These are phyloP conservation scores for Juglanconis sp. DNA, from an alignment of 2,329 filamentous ascomycete species.

Conservation along the genomic window DNA sequence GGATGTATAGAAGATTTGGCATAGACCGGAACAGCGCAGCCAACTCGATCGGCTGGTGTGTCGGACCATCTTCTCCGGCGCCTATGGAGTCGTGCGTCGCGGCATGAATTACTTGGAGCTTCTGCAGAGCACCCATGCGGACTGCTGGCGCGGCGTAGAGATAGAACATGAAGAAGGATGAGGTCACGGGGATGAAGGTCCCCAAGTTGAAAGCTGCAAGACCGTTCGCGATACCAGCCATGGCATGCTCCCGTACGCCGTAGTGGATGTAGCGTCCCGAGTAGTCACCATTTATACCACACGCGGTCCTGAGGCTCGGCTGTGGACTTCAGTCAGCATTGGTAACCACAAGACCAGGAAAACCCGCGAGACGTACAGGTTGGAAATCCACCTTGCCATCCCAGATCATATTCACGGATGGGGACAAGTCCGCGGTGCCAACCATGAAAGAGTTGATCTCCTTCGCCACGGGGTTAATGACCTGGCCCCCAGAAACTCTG, in stretches of 20 bases:
- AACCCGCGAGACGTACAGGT: constrained; percentile 31
- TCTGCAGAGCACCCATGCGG: constrained; percentile 50
- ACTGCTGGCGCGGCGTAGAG: constrained; percentile 46
- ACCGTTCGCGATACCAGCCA: constrained; percentile 56
- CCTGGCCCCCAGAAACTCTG: constrained; percentile 43
- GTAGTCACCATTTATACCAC: constrained; percentile 41
- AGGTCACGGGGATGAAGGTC: constrained; percentile 53
- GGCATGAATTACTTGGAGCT: constrained; percentile 47
- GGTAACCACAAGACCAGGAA: background rate
- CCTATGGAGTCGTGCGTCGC: constrained; percentile 54
- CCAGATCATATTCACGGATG: constrained; percentile 49
- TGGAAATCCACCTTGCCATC: constrained; percentile 49
- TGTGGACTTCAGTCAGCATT: background rate
- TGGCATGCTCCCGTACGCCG: constrained; percentile 60
- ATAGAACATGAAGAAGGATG: constrained; percentile 58
- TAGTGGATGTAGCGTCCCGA: constrained; percentile 57
- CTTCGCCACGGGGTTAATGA: constrained; percentile 45
- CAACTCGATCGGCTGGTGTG: constrained; percentile 53
- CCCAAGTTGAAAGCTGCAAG: constrained; percentile 51
- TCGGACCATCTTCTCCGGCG: constrained; percentile 53
- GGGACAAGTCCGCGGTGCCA: constrained; percentile 44
- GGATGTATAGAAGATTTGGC: constrained; percentile 52
- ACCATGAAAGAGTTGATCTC: constrained; percentile 40
- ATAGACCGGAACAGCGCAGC: constrained; percentile 50
- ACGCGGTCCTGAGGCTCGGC: constrained; percentile 21